Percentiles rank a stretch among this genome's conserved stretches.
These are phyloP conservation scores for Diaporthe ampelina DNA, from an alignment of 2,329 filamentous ascomycete genomes.

Conservation along the genomic window DNA sequence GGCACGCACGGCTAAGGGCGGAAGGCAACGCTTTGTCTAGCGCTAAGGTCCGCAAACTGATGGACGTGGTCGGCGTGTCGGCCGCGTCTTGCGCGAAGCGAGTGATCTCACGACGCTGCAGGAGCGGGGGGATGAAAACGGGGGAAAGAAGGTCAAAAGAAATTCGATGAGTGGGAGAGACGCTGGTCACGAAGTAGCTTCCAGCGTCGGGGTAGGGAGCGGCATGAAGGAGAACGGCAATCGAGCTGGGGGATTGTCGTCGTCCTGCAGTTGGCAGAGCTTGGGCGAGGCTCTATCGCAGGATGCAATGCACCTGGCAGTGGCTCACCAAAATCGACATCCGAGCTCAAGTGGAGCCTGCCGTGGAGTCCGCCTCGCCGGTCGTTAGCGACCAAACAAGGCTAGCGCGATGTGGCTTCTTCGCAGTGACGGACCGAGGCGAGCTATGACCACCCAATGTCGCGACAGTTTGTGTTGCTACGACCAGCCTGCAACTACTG, in stretches of 20 bases:
- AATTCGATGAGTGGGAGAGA: conserved; percentile 40
- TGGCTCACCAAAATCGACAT: conserved; percentile 32
- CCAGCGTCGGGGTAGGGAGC: conserved; percentile 29
- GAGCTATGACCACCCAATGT: neutral
- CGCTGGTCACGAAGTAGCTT: conserved; percentile 21
- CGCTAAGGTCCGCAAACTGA: conserved; percentile 19
- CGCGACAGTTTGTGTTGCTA: neutral
- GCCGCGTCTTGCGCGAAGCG: conserved; percentile 38
- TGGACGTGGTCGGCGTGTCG: conserved; percentile 15
- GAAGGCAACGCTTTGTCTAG: conserved; percentile 34
- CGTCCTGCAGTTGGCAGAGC: conserved; percentile 21
- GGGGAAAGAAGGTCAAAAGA: conserved; percentile 22
- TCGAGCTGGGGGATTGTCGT: conserved; percentile 17
- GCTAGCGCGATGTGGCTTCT: neutral
- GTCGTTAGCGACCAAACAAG: neutral
- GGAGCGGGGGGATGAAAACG: conserved; percentile 3
- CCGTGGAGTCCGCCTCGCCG: conserved; percentile 23
- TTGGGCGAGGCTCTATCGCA: conserved; percentile 34
- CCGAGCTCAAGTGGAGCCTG: conserved; percentile 36
- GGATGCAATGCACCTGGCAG: conserved; percentile 21
- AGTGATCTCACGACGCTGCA: conserved; percentile 12
- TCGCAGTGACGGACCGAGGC: neutral
- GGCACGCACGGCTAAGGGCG: neutral
- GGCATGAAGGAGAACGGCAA: conserved; percentile 16
- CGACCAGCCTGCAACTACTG: neutral